These are phyloP conservation scores for Acacia pycnantha DNA, from an alignment of 331 rosid genomes.

Conservation along the genomic window DNA sequence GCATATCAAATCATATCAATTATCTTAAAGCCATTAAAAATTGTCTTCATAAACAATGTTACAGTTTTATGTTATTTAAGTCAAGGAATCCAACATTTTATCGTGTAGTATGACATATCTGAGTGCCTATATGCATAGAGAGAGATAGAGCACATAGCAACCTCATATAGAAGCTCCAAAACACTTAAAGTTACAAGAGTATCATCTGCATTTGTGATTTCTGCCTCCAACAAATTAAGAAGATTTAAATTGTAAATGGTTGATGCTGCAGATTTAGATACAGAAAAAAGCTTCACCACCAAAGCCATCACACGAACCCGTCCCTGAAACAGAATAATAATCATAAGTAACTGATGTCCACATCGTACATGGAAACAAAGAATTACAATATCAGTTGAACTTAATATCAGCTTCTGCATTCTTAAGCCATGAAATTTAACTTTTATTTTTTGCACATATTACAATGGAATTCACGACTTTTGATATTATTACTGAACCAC, in stretches of 20 bases:
- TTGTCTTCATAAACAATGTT: background rate
- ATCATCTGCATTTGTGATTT: conserved; percentile 65
- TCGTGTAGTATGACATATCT: background rate
- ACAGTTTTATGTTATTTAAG: background rate
- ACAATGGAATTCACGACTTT: background rate
- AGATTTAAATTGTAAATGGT: conserved; percentile 61
- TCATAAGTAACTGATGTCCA: conserved; percentile 22
- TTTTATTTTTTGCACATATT: background rate
- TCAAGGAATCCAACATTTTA: background rate
- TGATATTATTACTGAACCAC: background rate
- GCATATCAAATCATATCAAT: background rate
- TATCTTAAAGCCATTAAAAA: background rate
- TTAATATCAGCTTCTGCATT: conserved; percentile 8
- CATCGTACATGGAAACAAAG: conserved; percentile 18
- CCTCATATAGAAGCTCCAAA: conserved; percentile 96
- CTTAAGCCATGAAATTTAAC: conserved; percentile 10
- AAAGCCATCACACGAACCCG: conserved; percentile 82
- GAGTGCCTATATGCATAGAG: background rate
- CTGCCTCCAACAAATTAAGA: conserved; percentile 69
- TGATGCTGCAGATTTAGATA: conserved; percentile 72
- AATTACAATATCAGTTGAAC: conserved; percentile 1
- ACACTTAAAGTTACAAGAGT: conserved; percentile 76
- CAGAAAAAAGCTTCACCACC: conserved; percentile 84
- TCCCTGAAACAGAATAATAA: conserved; percentile 54
- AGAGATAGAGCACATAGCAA: conserved; percentile 26